Conservation (phyloP, 1,284 basidiomycete genomes). For the Malassezia brasiliensis region DNA sequence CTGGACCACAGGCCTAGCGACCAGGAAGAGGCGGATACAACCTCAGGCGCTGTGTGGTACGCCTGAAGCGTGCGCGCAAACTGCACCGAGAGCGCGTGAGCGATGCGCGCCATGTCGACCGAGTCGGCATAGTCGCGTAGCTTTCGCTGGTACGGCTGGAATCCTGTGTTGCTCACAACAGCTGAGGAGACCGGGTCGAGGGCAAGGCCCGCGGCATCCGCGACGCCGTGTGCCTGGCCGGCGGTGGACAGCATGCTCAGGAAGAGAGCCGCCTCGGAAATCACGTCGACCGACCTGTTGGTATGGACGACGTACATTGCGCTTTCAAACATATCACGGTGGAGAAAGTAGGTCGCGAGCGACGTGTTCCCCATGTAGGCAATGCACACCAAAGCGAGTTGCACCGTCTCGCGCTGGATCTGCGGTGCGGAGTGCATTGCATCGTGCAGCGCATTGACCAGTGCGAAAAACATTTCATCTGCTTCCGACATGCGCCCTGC, state of each 20-base stretch:
- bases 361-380: conserved; percentile 30
- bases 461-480: conserved; percentile 35
- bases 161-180: background rate
- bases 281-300: conserved; percentile 21
- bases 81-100: conserved; percentile 9
- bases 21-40: background rate
- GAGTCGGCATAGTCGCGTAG: conserved; percentile 8
- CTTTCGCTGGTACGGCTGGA: conserved; percentile 18
- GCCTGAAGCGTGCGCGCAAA: conserved; percentile 1
- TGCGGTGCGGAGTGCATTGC: conserved; percentile 22
- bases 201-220: background rate
- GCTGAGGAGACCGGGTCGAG: conserved; percentile 9
- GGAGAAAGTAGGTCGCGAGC: conserved; percentile 36
- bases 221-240: conserved; percentile 21
- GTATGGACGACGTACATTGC: conserved; percentile 22
- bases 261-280: conserved; percentile 32
- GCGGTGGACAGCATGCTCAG: conserved; percentile 36
- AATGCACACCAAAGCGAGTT: conserved; percentile 32
- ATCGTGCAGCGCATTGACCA: conserved; percentile 33
- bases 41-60: background rate
- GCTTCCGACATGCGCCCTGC: conserved; percentile 44
- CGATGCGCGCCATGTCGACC: conserved; percentile 7
- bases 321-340: conserved; percentile 35
- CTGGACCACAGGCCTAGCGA: background rate
- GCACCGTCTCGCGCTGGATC: conserved; percentile 24